Base-by-base conservation (phyloP, 2,329 filamentous ascomycete species). In the Dichotomopilus funicola region DNA sequence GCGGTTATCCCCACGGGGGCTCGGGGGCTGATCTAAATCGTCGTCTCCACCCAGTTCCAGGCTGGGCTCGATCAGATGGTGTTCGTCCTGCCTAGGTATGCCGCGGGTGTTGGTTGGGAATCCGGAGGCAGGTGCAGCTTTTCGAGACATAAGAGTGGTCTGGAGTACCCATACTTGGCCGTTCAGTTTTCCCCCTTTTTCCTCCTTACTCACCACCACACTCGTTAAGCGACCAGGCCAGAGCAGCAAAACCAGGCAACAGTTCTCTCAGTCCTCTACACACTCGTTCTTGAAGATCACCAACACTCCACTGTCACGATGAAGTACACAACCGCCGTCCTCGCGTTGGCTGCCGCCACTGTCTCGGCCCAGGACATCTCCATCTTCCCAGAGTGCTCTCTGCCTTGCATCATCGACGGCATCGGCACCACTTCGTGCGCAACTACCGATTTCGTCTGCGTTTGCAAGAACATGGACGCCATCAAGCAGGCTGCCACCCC, bases 311-410 rank as follows among this genome's bases (percentile, higher is more conserved):
- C 36, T 27, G 37, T 46, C 60, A 66, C 58, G 12, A 67, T 67
- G 65, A 66, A 65, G 60, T 64, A 64, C 62, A 52, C 57, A 47
- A 47, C 58, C 51, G 46, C 59, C 59, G 33, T 63, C 34, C 49
- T 57, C 52, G 57, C 61, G 56, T 53, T 65, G 37, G 49, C 54
- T 49, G 61, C 54, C 48, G 58, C 58, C 54, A 13, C 58, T 36
- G 59, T 51, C 47, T 56, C 61, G 11, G 63, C 64, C 49, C 64
- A 66, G 61, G 57, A 59, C 60, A 50, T 65, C 56, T 53, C 54
- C 52, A 31, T 56, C 53, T 58, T 66, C 55, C 65, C 65, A 37
- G 13, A 45, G 48, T 67, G 65, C 60, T 58, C 65, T n/a, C 53
- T 53, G 19, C 48, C 44, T 11, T 65, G 64, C 62, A 64, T 67